phyloP scores from a whole-genome alignment of 805 yeast species.

The Sugiyamaella boreocaroliniensis region DNA sequence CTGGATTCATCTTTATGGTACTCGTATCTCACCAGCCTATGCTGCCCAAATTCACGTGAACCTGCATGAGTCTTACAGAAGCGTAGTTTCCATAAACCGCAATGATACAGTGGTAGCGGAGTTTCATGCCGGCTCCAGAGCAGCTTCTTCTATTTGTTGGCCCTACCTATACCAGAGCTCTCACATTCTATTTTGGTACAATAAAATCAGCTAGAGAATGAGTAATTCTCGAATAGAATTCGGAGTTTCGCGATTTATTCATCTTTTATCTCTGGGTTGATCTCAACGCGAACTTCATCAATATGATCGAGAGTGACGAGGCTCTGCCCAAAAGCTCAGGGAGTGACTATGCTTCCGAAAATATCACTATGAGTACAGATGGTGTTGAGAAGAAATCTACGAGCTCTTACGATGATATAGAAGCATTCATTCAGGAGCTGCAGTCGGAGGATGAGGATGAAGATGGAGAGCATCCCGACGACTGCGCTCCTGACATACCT shows the following conservation, averaged over 20 bases:
- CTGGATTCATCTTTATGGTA: not conserved
- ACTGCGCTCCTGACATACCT: slow-evolving; percentile 48
- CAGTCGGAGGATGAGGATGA: slow-evolving; percentile 53
- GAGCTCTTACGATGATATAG: slow-evolving; percentile 55
- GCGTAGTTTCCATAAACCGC: no score
- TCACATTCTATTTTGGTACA: not conserved
- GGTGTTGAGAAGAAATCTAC: slow-evolving; percentile 42
- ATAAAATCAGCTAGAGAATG: slow-evolving; percentile 37
- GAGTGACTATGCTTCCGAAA: not conserved
- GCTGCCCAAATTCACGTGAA: not conserved
- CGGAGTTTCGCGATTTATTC: not conserved
- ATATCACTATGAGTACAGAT: not conserved
- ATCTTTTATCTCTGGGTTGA: no score
- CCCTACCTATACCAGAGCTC: not conserved
- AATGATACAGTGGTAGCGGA: not conserved
- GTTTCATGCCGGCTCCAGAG: not conserved
- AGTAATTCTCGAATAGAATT: slow-evolving; percentile 25
- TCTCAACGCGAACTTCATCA: no score
- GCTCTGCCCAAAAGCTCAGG: no score
- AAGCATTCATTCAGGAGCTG: slow-evolving; percentile 52
- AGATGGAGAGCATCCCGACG: slow-evolving; percentile 32
- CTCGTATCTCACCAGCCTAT: no score
- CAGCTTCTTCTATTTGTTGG: not conserved
- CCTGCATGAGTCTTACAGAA: not conserved
- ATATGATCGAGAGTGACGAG: no score